Percentiles rank a stretch among this genome's conserved stretches.
phyloP scores from a whole-genome alignment of 78 protist genomes.

The Parvularia atlantis region DNA sequence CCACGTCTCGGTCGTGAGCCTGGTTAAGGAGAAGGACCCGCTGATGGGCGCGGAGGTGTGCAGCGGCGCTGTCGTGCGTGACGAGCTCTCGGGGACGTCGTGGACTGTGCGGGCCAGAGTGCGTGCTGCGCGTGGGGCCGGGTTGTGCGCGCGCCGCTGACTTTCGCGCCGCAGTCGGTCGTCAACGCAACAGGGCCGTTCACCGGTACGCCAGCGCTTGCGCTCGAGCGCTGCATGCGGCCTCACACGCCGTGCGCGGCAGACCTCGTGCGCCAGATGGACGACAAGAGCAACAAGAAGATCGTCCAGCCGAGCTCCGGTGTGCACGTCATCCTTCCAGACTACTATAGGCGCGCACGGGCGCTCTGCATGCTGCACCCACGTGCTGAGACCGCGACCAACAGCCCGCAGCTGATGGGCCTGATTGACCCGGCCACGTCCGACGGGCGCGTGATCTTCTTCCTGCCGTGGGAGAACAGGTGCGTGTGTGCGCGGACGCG shows the following conservation, averaged over 20 bases:
- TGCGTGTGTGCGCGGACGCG: no score
- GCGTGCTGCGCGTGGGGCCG: no score
- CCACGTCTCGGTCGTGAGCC: constrained; percentile 46
- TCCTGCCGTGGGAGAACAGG: constrained; percentile 73
- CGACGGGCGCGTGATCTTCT: constrained; percentile 87
- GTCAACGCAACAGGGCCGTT: constrained; percentile 85
- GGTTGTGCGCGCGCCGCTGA: no score
- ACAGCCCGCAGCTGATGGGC: no score
- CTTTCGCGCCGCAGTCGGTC: constrained; percentile 48
- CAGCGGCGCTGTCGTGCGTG: no score
- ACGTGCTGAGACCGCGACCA: neutral
- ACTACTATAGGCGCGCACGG: constrained; percentile 13
- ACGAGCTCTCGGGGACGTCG: no score
- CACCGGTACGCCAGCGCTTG: no score
- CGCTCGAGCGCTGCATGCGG: neutral
- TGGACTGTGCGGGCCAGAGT: no score
- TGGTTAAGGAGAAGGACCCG: constrained; percentile 1
- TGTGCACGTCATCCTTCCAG: constrained; percentile 56
- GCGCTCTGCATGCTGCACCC: no score
- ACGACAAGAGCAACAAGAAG: constrained; percentile 7
- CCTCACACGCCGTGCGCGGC: no score
- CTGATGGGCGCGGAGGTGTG: no score
- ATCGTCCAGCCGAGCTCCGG: constrained; percentile 64
- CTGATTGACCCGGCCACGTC: constrained; percentile 58
- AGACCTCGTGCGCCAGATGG: constrained; percentile 65